A percentile compares a stretch with the other conserved stretches of the same genome.
phyloP scores from a whole-genome alignment of 148 eudicot genomes.

The Rheum nobile region DNA sequence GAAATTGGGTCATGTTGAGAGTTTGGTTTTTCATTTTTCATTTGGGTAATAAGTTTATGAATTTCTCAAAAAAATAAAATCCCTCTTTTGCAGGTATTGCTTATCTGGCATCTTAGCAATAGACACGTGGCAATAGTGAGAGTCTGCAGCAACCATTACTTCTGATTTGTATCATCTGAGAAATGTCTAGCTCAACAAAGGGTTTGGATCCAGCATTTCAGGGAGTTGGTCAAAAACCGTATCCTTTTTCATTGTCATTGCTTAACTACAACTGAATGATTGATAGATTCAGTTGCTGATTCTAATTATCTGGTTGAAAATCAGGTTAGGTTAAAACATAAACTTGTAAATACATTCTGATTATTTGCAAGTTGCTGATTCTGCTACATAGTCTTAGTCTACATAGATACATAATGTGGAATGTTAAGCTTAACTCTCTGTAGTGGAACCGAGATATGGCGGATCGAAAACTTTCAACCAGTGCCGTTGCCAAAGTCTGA shows the following conservation, averaged over 20 bases:
- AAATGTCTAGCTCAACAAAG: slow-evolving; percentile 71
- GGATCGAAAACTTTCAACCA: slow-evolving; percentile 88
- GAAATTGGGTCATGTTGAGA: background rate
- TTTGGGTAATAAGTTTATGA: background rate
- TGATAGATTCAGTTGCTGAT: no score
- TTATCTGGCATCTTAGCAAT: background rate
- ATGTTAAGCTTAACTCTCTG: slow-evolving; percentile 41
- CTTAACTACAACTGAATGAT: background rate
- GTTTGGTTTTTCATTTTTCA: no score
- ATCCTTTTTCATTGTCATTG: slow-evolving; percentile 36
- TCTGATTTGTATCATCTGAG: background rate
- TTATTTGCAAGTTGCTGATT: background rate
- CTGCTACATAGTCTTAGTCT: background rate
- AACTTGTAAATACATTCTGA: background rate
- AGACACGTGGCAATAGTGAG: background rate
- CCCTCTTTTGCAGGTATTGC: background rate
- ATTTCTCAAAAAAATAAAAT: background rate
- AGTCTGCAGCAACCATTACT: background rate
- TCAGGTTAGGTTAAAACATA: no score
- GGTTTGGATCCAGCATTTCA: slow-evolving; percentile 92
- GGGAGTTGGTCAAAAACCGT: slow-evolving; percentile 81
- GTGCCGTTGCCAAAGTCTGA: slow-evolving; percentile 88
- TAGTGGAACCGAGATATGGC: slow-evolving; percentile 96
- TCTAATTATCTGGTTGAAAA: no score
- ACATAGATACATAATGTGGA: background rate